Evolutionary conservation across 2,329 filamentous ascomycete species (phyloP), one percentile per base, ranked within the genome.

Genomic region (Polytolypa hystricis): DNA sequence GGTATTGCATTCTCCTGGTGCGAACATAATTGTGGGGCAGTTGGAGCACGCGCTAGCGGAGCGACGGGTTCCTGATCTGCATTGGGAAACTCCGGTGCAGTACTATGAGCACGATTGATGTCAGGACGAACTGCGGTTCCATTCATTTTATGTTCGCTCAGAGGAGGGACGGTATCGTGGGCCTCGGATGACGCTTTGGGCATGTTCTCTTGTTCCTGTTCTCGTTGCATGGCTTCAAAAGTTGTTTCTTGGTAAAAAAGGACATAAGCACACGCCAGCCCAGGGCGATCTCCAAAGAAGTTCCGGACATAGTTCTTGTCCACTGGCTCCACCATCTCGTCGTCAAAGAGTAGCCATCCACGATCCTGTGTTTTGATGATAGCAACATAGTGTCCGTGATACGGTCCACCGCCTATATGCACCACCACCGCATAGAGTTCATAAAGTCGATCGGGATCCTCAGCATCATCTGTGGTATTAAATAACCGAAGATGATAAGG

Each of bases 271-370:
- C 87, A 95, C 7, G 91, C 91, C 58, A 93, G 76, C 3, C 85
- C 86, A 0, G 81, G 80, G 52, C 83, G 85, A 55, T 95, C 91
- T 11, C 91, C 91, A 51, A 98, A 98, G 62, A 98, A 98, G 57
- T 94, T 95, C 46, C 81, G 77, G 25, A 98, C 91, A 53, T 93
- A 98, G 54, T 83, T 80, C 60, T 95, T 95, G 58, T 95, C 86
- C 4, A 98, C 91, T 0, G 91, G 91, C 57, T 98, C 91, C 4
- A 98, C 91, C 77, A 96, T 86, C 62, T 98, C 91, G 52, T 98
- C 91, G 49, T 98, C 91, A 50, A 98, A 98, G 4, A 98, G 65
- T 28, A 98, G 66, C 91, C 91, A 98, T 18, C 91, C 91, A 36
- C 84, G 77, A 54, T 96, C 91, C 53, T 93, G 80, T 0, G 91